Percentiles rank a stretch among this genome's conserved stretches.
phyloP scores from a whole-genome alignment of 495 filamentous ascomycete species.

The Penicillium pancosmium region DNA sequence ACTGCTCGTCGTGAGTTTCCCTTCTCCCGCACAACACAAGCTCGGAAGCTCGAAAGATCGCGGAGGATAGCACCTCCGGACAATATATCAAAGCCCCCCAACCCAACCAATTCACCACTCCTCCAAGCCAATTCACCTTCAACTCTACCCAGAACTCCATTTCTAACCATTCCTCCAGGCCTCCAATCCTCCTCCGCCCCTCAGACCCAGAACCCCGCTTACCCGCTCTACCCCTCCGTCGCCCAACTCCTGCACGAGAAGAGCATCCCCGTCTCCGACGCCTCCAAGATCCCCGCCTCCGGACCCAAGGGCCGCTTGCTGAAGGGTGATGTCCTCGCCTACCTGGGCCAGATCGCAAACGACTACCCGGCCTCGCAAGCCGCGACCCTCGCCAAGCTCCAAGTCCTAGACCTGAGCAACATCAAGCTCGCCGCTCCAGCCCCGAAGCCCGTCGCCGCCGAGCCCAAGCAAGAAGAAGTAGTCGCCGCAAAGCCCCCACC shows the following conservation, averaged over 20 bases:
- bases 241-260: conserved; percentile 76
- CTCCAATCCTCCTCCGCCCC: conserved; percentile 41
- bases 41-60: not conserved
- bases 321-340: conserved; percentile 94
- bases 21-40: conserved; percentile 5
- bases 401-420: conserved; percentile 90
- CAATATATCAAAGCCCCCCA: conserved; percentile 5
- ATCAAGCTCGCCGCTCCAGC: conserved; percentile 80
- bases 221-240: conserved; percentile 87
- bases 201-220: conserved; percentile 66
- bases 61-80: conserved; percentile 7
- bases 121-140: not conserved
- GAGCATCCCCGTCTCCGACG: conserved; percentile 67
- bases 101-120: not conserved
- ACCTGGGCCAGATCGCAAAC: conserved; percentile 73
- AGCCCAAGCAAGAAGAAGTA: conserved; percentile 39
- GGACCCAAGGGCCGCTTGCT: conserved; percentile 88
- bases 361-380: conserved; percentile 71
- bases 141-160: not conserved
- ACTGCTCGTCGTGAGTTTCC: conserved; percentile 45
- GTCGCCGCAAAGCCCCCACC: conserved; percentile 36
- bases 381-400: conserved; percentile 68
- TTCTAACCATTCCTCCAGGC: conserved; percentile 24
- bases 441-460: conserved; percentile 47
- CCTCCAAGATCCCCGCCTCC: conserved; percentile 79